Percentiles rank a stretch among this genome's conserved stretches.
These are phyloP conservation scores for Boletellus ananas DNA, from an alignment of 768 basidiomycete genomes.

Conservation along the genomic window DNA sequence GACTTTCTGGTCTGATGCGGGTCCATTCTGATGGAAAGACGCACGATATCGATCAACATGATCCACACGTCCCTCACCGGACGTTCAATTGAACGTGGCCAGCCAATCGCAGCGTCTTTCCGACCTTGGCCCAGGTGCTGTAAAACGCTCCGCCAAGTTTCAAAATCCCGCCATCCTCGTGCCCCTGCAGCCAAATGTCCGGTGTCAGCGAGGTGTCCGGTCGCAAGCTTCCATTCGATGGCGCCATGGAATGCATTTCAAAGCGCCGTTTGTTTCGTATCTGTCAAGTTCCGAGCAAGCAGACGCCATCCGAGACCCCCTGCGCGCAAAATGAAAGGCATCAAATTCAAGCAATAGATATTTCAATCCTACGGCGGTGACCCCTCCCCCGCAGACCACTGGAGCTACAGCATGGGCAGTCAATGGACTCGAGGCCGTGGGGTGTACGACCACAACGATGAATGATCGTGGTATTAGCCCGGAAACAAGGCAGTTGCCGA, in stretches of 20 bases:
- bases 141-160: conserved; percentile 15
- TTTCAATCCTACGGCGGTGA: no score
- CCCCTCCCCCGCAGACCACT: no score
- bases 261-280: conserved; percentile 20
- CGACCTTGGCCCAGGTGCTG: conserved; percentile 1
- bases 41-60: conserved; percentile 19
- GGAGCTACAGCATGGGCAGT: no score
- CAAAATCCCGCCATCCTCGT: conserved; percentile 12
- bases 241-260: conserved; percentile 11
- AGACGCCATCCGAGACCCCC: background rate
- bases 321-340: no score
- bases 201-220: background rate
- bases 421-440: no score
- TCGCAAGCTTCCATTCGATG: conserved; percentile 19
- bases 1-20: conserved; percentile 26
- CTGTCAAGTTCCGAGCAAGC: conserved; percentile 14
- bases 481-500: no score
- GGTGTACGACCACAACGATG: no score
- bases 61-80: conserved; percentile 18
- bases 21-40: conserved; percentile 14
- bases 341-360: no score
- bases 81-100: conserved; percentile 19
- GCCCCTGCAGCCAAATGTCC: conserved; percentile 14
- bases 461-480: no score
- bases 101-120: conserved; percentile 18